Conservation (phyloP, 2,329 filamentous ascomycete genomes). For the Colletotrichum caudatum region DNA sequence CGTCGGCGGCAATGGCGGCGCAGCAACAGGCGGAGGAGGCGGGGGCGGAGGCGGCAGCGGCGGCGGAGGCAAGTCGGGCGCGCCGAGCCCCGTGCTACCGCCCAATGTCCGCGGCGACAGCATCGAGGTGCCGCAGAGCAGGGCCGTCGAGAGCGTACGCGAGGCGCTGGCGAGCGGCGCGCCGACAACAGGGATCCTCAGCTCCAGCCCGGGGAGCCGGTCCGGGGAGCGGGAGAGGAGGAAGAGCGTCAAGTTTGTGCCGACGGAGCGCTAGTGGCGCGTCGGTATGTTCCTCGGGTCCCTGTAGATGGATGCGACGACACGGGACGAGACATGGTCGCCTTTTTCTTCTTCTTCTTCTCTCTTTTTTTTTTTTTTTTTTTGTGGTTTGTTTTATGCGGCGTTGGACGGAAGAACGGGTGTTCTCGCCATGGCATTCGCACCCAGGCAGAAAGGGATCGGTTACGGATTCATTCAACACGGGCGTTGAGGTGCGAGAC, state of each 20-base stretch:
- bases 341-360: neutral
- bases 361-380: too few relatives aligned
- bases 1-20: slow-evolving; percentile 42
- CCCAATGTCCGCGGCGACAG: slow-evolving; percentile 59
- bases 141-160: slow-evolving; percentile 70
- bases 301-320: slow-evolving; percentile 2
- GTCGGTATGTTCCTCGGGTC: slow-evolving; percentile 5
- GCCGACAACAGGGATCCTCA: slow-evolving; percentile 53
- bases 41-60: neutral
- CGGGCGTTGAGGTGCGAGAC: neutral
- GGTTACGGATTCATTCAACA: neutral
- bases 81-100: slow-evolving; percentile 37
- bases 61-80: slow-evolving; percentile 42
- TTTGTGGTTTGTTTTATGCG: neutral
- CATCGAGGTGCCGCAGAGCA: slow-evolving; percentile 69
- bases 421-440: neutral
- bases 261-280: slow-evolving; percentile 50
- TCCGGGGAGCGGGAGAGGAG: slow-evolving; percentile 64
- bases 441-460: neutral
- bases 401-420: neutral
- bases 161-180: slow-evolving; percentile 59
- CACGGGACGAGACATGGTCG: neutral
- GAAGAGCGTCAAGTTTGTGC: slow-evolving; percentile 74
- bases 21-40: neutral
- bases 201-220: slow-evolving; percentile 62